Evolutionary conservation across 2,329 filamentous ascomycete species (phyloP).

Genomic region (Sordariomycetes sp.): DNA sequence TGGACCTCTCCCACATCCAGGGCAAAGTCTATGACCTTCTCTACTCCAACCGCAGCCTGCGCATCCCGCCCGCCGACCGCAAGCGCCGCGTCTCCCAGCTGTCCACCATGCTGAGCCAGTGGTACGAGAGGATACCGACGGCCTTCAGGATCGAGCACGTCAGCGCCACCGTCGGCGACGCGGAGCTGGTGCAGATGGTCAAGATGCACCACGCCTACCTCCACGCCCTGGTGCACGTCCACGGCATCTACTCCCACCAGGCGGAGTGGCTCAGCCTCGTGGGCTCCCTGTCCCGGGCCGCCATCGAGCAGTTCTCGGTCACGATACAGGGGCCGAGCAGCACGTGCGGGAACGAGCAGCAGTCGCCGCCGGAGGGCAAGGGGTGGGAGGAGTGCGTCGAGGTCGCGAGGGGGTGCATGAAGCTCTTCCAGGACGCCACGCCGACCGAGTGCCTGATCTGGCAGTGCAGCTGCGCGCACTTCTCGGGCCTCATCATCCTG

Average conservation of each 20-base stretch:
- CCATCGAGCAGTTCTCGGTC: conserved; percentile 12
- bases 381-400: conserved; percentile 23
- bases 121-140: conserved; percentile 22
- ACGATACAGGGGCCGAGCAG: not conserved
- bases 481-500: conserved; percentile 22
- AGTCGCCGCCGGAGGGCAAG: conserved; percentile 12
- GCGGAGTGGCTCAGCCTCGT: conserved; percentile 26
- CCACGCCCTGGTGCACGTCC: conserved; percentile 22
- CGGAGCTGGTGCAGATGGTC: conserved; percentile 14
- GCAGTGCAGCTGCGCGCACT: conserved; percentile 20
- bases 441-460: conserved; percentile 22
- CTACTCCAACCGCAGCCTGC: conserved; percentile 19
- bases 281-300: conserved; percentile 14
- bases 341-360: conserved; percentile 3
- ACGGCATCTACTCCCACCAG: conserved; percentile 27
- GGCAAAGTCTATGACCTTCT: conserved; percentile 30
- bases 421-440: conserved; percentile 16
- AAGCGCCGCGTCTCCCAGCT: conserved; percentile 16
- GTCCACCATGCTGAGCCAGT: conserved; percentile 23
- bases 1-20: conserved; percentile 29
- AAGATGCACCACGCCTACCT: conserved; percentile 27
- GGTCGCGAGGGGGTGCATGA: conserved; percentile 22
- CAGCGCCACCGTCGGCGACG: conserved; percentile 3
- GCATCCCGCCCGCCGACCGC: conserved; percentile 17
- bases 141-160: conserved; percentile 24